Evolutionary conservation across 441 rosid genomes (phyloP).

Genomic region (Pelargonium hybrid): DNA sequence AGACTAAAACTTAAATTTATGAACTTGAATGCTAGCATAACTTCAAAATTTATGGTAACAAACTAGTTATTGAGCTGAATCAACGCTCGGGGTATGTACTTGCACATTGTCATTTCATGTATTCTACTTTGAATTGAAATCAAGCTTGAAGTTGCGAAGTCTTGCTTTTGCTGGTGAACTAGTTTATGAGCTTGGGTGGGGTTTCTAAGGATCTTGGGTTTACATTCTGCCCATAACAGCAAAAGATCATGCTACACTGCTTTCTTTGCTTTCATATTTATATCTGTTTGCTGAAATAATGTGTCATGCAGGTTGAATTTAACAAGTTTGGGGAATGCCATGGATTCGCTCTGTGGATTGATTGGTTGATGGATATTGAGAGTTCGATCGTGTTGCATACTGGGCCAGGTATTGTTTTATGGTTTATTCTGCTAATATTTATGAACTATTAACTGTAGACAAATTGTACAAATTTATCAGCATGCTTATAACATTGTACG

Average conservation of each 20-base stretch:
- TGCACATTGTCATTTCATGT: too few species aligned
- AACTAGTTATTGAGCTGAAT: too few species aligned
- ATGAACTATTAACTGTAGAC: not conserved
- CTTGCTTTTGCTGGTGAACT: not conserved
- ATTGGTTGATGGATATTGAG: constrained; percentile 75
- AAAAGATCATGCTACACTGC: not conserved
- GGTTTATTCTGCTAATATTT: not conserved
- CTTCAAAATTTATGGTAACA: too few species aligned
- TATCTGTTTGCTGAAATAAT: not conserved
- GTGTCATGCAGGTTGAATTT: constrained; percentile 48
- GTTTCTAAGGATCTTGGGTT: too few species aligned
- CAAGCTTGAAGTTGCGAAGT: too few species aligned
- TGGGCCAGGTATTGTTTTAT: constrained; percentile 54
- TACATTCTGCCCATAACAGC: too few species aligned
- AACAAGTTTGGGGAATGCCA: constrained; percentile 59
- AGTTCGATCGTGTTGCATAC: constrained; percentile 45
- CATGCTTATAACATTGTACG: constrained; percentile 1
- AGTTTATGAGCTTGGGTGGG: not conserved
- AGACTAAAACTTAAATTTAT: not conserved
- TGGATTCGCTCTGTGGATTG: constrained; percentile 84
- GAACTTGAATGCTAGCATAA: not conserved
- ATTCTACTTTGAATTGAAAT: too few species aligned
- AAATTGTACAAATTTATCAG: not conserved
- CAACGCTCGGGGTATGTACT: too few species aligned
- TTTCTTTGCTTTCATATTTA: not conserved